Evolutionary conservation across 768 basidiomycete species (phyloP), one percentile per base, ranked within the genome.

Genomic region (Agrocybe pediades): DNA sequence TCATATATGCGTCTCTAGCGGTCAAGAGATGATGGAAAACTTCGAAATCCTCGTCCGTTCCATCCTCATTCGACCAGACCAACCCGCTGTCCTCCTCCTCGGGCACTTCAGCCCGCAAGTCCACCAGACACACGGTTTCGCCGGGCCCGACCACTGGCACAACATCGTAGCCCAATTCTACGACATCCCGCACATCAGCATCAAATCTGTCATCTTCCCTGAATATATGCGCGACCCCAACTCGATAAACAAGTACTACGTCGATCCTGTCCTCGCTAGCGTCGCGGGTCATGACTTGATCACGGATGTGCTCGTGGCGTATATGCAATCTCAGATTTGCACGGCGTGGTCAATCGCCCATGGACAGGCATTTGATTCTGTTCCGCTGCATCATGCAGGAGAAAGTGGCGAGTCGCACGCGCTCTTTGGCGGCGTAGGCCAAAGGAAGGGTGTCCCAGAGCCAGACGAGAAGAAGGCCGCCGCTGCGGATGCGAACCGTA

Each of bases 41-140:
- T 98, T 96, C 62, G 97, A 99, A 65, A 80, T 93, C 13, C 87
- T 99, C 55, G 79, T 98, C 54, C 91, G 97, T 25, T 95, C 95
- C 3, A 79, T 98, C 67, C 87, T 99, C 43, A 78, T 92, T 39
- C 85, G 96, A 23, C 90, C 89, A 1, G 94, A 97, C 61, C 83
- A 88, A 55, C 97, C 97, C 15, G 97, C 95, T 26, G 84, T 99
- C 54, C 69, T 99, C 61, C 81, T 98, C 54, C 84, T 99, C n/a
- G 96, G 96, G 15, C 95, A 98, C 72, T 98, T 98, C 66, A 84
- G 84, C 49, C 91, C 95, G 0, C 94, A 99, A 63, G 65, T 88
- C 1, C 91, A 95, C 61, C 76, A 82, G 30, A 71, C 79, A 19
- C 76, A 92, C 62, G 95, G 95, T 1, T 97, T 90, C 64, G 85